Conservation (phyloP, 2,329 filamentous ascomycete genomes). For the Didymella exigua region DNA sequence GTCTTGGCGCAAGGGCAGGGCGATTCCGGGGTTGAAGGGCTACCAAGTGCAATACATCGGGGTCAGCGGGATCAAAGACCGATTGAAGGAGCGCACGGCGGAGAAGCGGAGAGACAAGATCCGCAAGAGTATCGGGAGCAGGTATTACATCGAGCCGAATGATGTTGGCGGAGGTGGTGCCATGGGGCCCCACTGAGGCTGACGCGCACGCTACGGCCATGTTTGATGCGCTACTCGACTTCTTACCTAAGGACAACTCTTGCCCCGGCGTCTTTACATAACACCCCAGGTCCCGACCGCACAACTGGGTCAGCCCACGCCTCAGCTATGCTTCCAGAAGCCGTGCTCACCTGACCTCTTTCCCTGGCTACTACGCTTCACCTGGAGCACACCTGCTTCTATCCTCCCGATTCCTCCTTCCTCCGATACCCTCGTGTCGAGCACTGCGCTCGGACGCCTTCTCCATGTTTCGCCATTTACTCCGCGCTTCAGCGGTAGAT, state of each 20-base stretch:
- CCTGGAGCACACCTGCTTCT: neutral
- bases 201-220: neutral
- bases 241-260: neutral
- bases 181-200: constrained; percentile 9
- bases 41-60: constrained; percentile 59
- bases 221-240: too few relatives aligned
- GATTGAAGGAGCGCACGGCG: constrained; percentile 53
- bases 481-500: too few relatives aligned
- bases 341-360: constrained; percentile 1
- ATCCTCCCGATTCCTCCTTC: neutral
- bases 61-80: constrained; percentile 56
- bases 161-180: neutral
- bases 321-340: constrained; percentile 4
- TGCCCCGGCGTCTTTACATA: neutral
- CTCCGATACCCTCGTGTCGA: constrained; percentile 1
- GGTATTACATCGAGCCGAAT: constrained; percentile 45
- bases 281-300: constrained; percentile 1
- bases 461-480: constrained; percentile 6
- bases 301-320: constrained; percentile 6
- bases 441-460: constrained; percentile 5
- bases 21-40: constrained; percentile 51
- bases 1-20: constrained; percentile 40
- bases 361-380: neutral
- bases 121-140: constrained; percentile 59
- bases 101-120: constrained; percentile 61